These are phyloP conservation scores for Aspergillus saccharolyticus DNA, from an alignment of 495 filamentous ascomycete species.

Conservation along the genomic window DNA sequence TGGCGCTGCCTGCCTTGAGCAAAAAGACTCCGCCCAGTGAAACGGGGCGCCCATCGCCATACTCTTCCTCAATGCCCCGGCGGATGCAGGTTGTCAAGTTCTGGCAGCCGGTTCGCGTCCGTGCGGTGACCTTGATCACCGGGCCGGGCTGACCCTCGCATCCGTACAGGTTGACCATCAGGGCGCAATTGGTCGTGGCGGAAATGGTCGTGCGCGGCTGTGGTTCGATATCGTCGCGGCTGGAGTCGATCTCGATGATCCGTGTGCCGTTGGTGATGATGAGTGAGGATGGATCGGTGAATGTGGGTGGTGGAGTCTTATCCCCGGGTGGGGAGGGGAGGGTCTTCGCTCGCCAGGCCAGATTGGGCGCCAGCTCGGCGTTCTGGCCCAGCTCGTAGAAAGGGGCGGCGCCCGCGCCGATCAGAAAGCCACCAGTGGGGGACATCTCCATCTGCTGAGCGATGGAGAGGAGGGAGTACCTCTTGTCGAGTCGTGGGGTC, in stretches of 20 bases:
- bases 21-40: conserved; percentile 37
- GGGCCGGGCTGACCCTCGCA: conserved; percentile 25
- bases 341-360: conserved; percentile 17
- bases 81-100: conserved; percentile 36
- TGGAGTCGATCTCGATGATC: neutral
- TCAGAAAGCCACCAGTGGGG: conserved; percentile 17
- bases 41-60: conserved; percentile 24
- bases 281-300: conserved; percentile 15
- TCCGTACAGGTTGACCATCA: conserved; percentile 39
- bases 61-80: conserved; percentile 16
- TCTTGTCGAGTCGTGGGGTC: conserved; percentile 23
- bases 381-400: conserved; percentile 37
- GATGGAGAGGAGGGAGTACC: conserved; percentile 28
- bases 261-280: conserved; percentile 15
- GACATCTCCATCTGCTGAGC: conserved; percentile 32
- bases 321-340: neutral
- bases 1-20: conserved; percentile 28
- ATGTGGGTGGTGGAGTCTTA: conserved; percentile 8
- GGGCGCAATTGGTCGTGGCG: conserved; percentile 26
- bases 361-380: conserved; percentile 35
- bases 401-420: conserved; percentile 38
- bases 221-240: conserved; percentile 12
- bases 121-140: conserved; percentile 30
- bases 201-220: neutral
- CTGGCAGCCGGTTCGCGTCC: conserved; percentile 18